Evolutionary conservation across 108 stramenopile genomes (phyloP), one percentile per base, ranked within the genome.

Genomic region (Nitzschia sp.): DNA sequence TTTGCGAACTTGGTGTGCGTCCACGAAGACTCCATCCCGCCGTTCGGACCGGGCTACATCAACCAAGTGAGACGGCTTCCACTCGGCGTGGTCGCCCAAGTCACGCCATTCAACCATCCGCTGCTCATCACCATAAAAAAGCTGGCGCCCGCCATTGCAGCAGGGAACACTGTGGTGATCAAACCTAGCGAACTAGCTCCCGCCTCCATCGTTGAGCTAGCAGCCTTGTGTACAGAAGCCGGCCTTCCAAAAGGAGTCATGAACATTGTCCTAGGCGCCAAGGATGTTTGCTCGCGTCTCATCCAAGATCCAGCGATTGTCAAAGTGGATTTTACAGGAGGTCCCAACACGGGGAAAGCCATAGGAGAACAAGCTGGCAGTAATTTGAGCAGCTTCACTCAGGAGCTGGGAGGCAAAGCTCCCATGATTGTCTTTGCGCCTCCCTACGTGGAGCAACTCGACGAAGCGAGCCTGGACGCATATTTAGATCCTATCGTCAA

Each of bases 41-140:
- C 60, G 13, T 74, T 82, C 28, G 73, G 61, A 1, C 53, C 48
- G 0, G 79, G 63, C n/a, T 53, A 79, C 50, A 26, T 72, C 0
- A 53, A 56, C 27, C 48, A 47, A n/a, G 61, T 63, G 22, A 36
- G 28, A 45, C 64, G 78, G 28, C 83, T 91, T 74, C 91, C 96
- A 17, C 36, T 96, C 11, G 96, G 96, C 2, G 85, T 95, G 17
- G 72, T 86, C 3, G 88, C 70, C 19, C 73, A 70, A 1, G 85
- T 96, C 61, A 80, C 83, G 3, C 91, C 96, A 15, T 96, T 91
- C 89, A 96, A 96, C 72, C 95, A 88, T 68, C 94, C 96, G 5
- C 71, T 94, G 13, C 72, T 94, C 29, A 90, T 88, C 77, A 80
- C 72, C 9, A 63, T 77, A 0, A 88, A 86, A 85, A 95, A 95